Base-by-base conservation (phyloP, 768 basidiomycete species). In the Auriscalpium vulgare region DNA sequence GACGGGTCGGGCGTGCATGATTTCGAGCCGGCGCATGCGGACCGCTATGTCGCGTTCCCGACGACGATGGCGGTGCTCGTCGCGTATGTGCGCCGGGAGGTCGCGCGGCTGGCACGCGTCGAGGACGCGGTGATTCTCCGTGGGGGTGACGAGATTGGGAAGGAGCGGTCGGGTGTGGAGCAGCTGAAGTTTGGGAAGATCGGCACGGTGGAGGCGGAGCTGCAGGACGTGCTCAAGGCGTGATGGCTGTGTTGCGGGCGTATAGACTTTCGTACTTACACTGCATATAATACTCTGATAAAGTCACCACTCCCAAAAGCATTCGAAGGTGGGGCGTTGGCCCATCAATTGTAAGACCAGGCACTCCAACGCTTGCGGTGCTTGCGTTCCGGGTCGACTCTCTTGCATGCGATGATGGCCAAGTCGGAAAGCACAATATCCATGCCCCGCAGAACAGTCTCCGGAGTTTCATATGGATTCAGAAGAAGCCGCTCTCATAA, bases 1-100 rank as follows among this genome's bases (percentile, higher is more conserved):
- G 87, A 89, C 61, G 75, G 77, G 21, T 84, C 82, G 10, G 85
- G 88, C 11, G 85, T 91, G 37, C 79, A 84, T 56, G 88, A 89
- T 67, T 89, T 85, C 67, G 66, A 72, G 13, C 76, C 79, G 0
- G 66, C 72, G 19, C 80, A 88, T 60, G 78, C 71, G n/a, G 78
- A 80, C 66, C 79, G 81, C 62, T 88, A 91, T 61, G 75, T 94
- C 11, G 71, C 76, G 51, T 88, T 91, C 63, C 87, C 91, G 2
- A 78, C 84, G 65, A 75, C 85, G 10, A 85, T 97, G 80, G 78
- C 85, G 21, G 75, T 77, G 23, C 68, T 93, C 14, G 85, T 88
- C 10, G 67, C 65, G 2, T 63, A 63, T 14, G 35, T 60, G 6
- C 59, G 44, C 34, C 23, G 45, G 34, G 61, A 62, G 47, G 29